Conservation (phyloP, 2,329 filamentous ascomycete genomes). For the Exophiala xenobiotica region DNA sequence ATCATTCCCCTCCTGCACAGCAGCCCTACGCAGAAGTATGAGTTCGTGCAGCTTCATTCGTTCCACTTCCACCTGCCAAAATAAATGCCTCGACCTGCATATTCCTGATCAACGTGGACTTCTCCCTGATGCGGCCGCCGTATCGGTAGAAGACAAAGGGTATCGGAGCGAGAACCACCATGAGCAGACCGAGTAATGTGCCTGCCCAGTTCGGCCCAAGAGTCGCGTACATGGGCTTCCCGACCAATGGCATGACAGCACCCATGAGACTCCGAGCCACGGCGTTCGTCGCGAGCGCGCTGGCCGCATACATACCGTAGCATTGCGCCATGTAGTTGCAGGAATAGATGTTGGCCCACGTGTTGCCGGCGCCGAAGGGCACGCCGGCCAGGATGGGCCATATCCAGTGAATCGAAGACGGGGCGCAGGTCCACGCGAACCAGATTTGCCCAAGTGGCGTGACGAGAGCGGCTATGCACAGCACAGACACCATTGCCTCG, state of each 20-base stretch:
- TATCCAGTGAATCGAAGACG: conserved; percentile 36
- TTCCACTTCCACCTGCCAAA: neutral
- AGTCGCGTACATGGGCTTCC: conserved; percentile 49
- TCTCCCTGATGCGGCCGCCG: conserved; percentile 36
- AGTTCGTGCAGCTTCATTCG: neutral
- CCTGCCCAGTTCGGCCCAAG: conserved; percentile 53
- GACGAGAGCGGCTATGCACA: neutral
- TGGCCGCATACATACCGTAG: conserved; percentile 58
- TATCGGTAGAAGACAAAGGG: conserved; percentile 38
- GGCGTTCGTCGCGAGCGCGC: conserved; percentile 54
- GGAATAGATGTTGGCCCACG: conserved; percentile 60
- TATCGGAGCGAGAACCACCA: conserved; percentile 48
- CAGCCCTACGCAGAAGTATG: too few species aligned
- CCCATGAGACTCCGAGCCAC: conserved; percentile 56
- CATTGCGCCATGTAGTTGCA: conserved; percentile 65
- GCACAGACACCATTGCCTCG: conserved; percentile 16
- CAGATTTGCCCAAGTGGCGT: conserved; percentile 47
- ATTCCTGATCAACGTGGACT: conserved; percentile 31
- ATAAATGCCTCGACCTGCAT: neutral
- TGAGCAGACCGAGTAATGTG: conserved; percentile 56
- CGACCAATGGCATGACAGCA: conserved; percentile 61
- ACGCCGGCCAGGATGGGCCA: conserved; percentile 59
- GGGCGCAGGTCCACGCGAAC: conserved; percentile 50
- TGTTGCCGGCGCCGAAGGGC: conserved; percentile 61
- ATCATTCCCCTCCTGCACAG: too few species aligned